Evolutionary conservation across 148 eudicot genomes (phyloP).

Genomic region (Pouteria glomerata): DNA sequence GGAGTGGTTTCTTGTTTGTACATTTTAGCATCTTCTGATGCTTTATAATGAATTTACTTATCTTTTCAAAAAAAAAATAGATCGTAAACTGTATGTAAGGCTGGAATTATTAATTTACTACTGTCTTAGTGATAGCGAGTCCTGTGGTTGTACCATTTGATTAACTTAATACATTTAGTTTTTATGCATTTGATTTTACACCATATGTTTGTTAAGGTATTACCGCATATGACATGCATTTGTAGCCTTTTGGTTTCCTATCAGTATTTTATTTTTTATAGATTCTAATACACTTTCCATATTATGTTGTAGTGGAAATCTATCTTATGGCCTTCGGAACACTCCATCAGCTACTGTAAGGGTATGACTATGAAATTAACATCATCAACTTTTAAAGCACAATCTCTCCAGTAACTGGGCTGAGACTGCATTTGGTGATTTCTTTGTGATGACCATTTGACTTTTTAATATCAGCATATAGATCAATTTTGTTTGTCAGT

Average conservation of each 20-base stretch:
- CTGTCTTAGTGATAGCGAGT: too few relatives aligned
- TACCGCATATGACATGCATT: not conserved
- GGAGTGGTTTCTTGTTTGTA: too few relatives aligned
- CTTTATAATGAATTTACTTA: too few relatives aligned
- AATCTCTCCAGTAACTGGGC: not conserved
- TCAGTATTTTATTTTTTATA: not conserved
- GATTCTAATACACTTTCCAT: not conserved
- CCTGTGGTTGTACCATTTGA: not conserved
- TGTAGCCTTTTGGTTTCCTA: not conserved
- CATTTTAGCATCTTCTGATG: too few relatives aligned
- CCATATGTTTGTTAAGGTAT: not conserved
- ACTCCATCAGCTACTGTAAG: constrained; percentile 66
- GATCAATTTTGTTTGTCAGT: not conserved
- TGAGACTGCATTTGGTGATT: not conserved
- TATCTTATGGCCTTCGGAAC: constrained; percentile 82
- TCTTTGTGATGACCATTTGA: not conserved
- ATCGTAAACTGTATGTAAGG: too few relatives aligned
- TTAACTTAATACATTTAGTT: not conserved
- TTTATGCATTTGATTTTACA: not conserved
- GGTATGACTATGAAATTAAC: constrained; percentile 40
- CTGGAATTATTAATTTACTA: too few relatives aligned
- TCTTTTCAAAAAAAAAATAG: too few relatives aligned
- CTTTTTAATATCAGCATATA: not conserved
- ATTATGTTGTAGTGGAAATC: constrained; percentile 58
- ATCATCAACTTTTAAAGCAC: not conserved